Base-by-base conservation (phyloP, 176 grass and related monocot genomes). In the Oryza punctata region DNA sequence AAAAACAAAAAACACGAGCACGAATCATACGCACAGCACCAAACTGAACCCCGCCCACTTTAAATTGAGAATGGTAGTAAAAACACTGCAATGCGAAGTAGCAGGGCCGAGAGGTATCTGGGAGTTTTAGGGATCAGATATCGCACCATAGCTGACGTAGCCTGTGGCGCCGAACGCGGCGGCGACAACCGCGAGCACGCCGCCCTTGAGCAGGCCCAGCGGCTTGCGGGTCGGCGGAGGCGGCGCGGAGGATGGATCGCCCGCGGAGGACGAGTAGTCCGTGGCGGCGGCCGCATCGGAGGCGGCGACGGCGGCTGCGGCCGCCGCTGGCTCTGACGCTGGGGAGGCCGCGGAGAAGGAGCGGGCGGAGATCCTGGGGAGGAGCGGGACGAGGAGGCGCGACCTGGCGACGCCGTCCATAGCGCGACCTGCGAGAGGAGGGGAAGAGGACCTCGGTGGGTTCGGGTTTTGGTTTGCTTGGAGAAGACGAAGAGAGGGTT, bases 111-210 rank as follows among this genome's bases (percentile, higher is more conserved):
- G 71, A 80, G 86, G 79, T n/a, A 5, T 65, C 18, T 10, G 11
- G 21, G 54, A 57, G 18, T 9, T 57, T 54, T 54, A 57, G 8
- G 67, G 66, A 81, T 76, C 45, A 59, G 49, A 61, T 47, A 60
- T 84, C 59, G 27, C 59, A 99, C 96, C 96, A n/a, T 88, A 94
- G 78, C 82, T 90, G 86, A 76, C 89, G 43, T 99, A 99, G 44
- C 83, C 87, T 32, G 89, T 90, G 85, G 78, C 81, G 43, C 91
- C 91, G 28, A 90, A 4, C 21, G 89, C 83, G 2, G 87, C 83
- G 12, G 87, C 84, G 18, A 99, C 16, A 49, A 91, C 85, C 2
- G 96, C 70, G 41, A 96, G 70, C 28, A 67, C 65, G 27, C 86
- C 87, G 52, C 79, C 43, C 65, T 90, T 96, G 50, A 89, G 69